Conservation (phyloP, 1,284 basidiomycete genomes). For the Neolentinus lepideus region DNA sequence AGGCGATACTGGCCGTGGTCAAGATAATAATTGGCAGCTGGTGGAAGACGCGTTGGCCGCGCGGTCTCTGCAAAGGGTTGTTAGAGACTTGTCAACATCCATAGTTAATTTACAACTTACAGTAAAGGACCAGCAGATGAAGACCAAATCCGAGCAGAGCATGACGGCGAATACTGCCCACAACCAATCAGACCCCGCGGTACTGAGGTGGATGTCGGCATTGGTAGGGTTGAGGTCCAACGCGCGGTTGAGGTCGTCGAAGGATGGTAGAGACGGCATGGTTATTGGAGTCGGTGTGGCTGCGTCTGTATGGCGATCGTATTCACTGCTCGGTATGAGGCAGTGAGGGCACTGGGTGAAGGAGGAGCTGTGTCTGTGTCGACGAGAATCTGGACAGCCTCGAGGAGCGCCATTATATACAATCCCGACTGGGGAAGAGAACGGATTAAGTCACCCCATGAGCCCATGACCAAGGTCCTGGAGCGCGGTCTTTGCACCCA, state of each 20-base stretch:
- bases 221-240: slow-evolving; percentile 27
- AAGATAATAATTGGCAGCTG: slow-evolving; percentile 39
- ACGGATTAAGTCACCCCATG: not conserved
- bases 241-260: not conserved
- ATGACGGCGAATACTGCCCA: slow-evolving; percentile 51
- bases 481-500: no score
- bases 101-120: slow-evolving; percentile 14
- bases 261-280: not conserved
- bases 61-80: slow-evolving; percentile 21
- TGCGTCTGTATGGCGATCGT: not conserved
- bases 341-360: not conserved
- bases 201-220: slow-evolving; percentile 31
- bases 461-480: no score
- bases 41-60: slow-evolving; percentile 39
- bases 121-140: slow-evolving; percentile 30
- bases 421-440: not conserved
- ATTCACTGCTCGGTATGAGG: not conserved
- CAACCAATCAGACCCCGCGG: slow-evolving; percentile 40
- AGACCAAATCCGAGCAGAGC: slow-evolving; percentile 28
- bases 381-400: not conserved
- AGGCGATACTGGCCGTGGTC: slow-evolving; percentile 33
- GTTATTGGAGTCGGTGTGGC: not conserved
- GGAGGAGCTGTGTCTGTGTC: not conserved
- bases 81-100: not conserved
- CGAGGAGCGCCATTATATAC: not conserved